Conservation (phyloP, 805 yeast genomes). For the Teunomyces atbi region DNA sequence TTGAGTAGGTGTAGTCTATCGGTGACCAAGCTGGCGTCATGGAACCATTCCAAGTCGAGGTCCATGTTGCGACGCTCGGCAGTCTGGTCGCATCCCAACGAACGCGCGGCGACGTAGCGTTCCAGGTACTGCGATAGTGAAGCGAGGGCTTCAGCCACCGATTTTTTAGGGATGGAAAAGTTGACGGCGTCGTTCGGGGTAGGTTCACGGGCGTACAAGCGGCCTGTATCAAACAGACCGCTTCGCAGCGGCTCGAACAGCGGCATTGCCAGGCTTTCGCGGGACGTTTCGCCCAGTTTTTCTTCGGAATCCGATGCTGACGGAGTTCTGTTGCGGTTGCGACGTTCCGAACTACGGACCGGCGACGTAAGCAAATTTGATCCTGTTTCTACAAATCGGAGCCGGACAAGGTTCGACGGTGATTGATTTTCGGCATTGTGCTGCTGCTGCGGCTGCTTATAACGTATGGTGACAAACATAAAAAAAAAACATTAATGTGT, state of each 20-base stretch:
- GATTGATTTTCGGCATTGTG: background rate
- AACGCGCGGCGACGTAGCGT: background rate
- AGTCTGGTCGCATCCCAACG: background rate
- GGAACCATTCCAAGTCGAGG: constrained; percentile 20
- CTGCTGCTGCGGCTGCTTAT: background rate
- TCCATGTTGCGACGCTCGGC: constrained; percentile 2
- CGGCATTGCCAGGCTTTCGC: background rate
- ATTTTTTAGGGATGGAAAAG: constrained; percentile 2
- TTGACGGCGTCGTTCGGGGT: background rate
- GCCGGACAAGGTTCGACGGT: constrained; percentile 8
- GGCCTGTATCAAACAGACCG: background rate
- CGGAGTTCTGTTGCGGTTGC: constrained; percentile 2
- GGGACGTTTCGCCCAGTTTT: background rate
- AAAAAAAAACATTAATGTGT: background rate
- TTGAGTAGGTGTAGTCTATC: constrained; percentile 27
- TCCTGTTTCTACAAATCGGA: constrained; percentile 3
- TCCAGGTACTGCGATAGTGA: constrained; percentile 9
- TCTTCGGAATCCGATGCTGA: constrained; percentile 2
- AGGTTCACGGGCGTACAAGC: background rate
- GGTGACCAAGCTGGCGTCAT: constrained; percentile 21
- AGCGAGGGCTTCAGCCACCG: constrained; percentile 8
- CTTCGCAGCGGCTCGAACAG: background rate
- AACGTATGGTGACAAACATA: constrained; percentile 3
- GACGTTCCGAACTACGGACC: constrained; percentile 4
- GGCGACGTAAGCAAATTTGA: constrained; percentile 3